Evolutionary conservation across 441 rosid species (phyloP).

Genomic region (Aquilaria agallochum): DNA sequence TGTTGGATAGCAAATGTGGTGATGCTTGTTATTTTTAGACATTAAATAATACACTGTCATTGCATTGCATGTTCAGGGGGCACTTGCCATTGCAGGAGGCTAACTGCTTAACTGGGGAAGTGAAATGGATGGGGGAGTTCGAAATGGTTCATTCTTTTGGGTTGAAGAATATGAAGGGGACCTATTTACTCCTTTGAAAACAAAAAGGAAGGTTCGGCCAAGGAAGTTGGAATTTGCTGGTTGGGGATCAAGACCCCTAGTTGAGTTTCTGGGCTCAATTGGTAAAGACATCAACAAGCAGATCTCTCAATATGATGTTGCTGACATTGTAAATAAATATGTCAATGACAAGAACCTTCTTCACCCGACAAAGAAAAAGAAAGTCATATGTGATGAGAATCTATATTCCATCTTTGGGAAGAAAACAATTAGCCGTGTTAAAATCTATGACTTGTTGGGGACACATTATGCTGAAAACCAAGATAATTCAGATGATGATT

Average conservation of each 20-base stretch:
- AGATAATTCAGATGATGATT: slow-evolving; percentile 39
- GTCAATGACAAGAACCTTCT: slow-evolving; percentile 32
- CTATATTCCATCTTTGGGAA: slow-evolving; percentile 45
- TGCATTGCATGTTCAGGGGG: too few species aligned
- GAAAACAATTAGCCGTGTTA: slow-evolving; percentile 30
- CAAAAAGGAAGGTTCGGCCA: slow-evolving; percentile 46
- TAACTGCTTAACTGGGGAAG: slow-evolving; percentile 1
- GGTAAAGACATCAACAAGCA: slow-evolving; percentile 37
- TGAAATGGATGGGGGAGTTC: too few species aligned
- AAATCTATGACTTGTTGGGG: slow-evolving; percentile 43
- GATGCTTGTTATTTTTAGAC: too few species aligned
- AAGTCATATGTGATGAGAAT: slow-evolving; percentile 39
- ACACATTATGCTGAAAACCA: slow-evolving; percentile 53
- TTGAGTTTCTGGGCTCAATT: slow-evolving; percentile 43
- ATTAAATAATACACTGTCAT: too few species aligned
- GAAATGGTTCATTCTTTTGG: slow-evolving; percentile 23
- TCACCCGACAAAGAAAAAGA: slow-evolving; percentile 40
- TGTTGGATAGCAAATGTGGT: too few species aligned
- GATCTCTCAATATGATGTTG: slow-evolving; percentile 43
- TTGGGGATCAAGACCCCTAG: slow-evolving; percentile 60
- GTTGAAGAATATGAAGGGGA: slow-evolving; percentile 37
- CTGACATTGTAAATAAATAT: slow-evolving; percentile 33
- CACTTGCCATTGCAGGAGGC: too few species aligned
- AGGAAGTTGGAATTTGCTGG: slow-evolving; percentile 46
- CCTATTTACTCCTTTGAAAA: slow-evolving; percentile 6